phyloP scores from a whole-genome alignment of 2,329 filamentous ascomycete genomes.

The Epichloe sylvatica region DNA sequence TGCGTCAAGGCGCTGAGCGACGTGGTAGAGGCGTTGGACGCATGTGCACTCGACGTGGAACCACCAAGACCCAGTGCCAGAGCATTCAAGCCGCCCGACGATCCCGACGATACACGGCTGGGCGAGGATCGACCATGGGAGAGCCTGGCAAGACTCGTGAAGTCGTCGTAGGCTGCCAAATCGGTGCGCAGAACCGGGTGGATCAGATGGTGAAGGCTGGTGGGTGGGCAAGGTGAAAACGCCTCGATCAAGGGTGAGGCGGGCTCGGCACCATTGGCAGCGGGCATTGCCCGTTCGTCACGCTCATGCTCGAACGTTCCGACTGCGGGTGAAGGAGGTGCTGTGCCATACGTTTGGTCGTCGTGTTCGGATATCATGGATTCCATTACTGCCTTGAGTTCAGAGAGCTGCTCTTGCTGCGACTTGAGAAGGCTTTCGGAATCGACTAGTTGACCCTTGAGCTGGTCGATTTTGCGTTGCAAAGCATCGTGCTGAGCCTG shows the following conservation, averaged over 20 bases:
- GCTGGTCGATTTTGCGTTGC: slow-evolving; percentile 74
- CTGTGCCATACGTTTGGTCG: slow-evolving; percentile 56
- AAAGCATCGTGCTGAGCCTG: slow-evolving; percentile 69
- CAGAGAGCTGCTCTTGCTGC: slow-evolving; percentile 82
- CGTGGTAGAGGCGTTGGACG: slow-evolving; percentile 46
- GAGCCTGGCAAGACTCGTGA: slow-evolving; percentile 58
- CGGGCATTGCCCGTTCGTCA: slow-evolving; percentile 21
- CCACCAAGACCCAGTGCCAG: slow-evolving; percentile 32
- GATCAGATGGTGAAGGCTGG: slow-evolving; percentile 69
- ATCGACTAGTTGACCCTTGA: slow-evolving; percentile 73
- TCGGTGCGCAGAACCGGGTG: slow-evolving; percentile 75
- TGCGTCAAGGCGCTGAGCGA: slow-evolving; percentile 35
- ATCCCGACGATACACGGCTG: slow-evolving; percentile 53
- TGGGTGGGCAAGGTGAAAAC: slow-evolving; percentile 42
- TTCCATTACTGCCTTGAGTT: slow-evolving; percentile 88
- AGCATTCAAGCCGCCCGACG: slow-evolving; percentile 37
- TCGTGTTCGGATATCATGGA: slow-evolving; percentile 63
- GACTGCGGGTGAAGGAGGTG: slow-evolving; percentile 68
- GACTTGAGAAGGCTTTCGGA: slow-evolving; percentile 74
- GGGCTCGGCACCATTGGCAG: slow-evolving; percentile 16
- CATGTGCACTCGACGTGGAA: slow-evolving; percentile 31
- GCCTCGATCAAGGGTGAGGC: slow-evolving; percentile 29
- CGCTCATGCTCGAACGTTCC: slow-evolving; percentile 51
- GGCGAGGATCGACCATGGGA: slow-evolving; percentile 48
- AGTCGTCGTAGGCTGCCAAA: slow-evolving; percentile 69